Base-by-base conservation (phyloP, 306 rosid genomes). In the Arachis stenosperma region DNA sequence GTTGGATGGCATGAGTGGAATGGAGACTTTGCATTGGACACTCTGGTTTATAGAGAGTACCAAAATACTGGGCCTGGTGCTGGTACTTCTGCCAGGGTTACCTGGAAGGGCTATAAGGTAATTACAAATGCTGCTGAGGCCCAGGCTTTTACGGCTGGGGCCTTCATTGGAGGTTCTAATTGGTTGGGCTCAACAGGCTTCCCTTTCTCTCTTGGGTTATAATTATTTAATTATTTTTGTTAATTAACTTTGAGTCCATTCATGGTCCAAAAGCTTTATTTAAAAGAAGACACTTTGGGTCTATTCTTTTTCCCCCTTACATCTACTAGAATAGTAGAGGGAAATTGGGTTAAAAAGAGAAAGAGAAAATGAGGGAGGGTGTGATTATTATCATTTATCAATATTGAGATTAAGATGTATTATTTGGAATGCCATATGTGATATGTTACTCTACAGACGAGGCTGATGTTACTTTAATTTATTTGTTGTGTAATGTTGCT, bases 1-100 rank as follows among this genome's bases (percentile, higher is more conserved):
- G 86, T 39, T 4, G 98, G 98, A 9, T 94, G 98, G 98, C 78
- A 69, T 56, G 82, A 76, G 17, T 94, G 98, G 98, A 4, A 4
- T 36, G 98, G 96, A 2, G 65, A 67, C n/a, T 94, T 94, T 72
- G 98, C 97, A 3, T 83, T 94, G 37, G 5, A 62, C 65, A 94
- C 96, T 2, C 70, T 91, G 84, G 82, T 65, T 22, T 93, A 93
- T 27, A 87, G 85, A 0, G 96, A 93, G 83, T 89, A 88, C 46
- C 74, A 77, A 30, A 93, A 93, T 48, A 82, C 86, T 3, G 98
- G 98, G 7, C 71, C 85, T 22, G 97, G 98, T 3, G 89, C 97
- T 29, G 84, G 48, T 0, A 89, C 94, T 1, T 67, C 98, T 0
- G 29, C 10, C 0, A 84, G 98, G 79, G 98, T 93, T 59, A 61